phyloP scores from a whole-genome alignment of 208 protist genomes.

The Acanthamoeba royreba region DNA sequence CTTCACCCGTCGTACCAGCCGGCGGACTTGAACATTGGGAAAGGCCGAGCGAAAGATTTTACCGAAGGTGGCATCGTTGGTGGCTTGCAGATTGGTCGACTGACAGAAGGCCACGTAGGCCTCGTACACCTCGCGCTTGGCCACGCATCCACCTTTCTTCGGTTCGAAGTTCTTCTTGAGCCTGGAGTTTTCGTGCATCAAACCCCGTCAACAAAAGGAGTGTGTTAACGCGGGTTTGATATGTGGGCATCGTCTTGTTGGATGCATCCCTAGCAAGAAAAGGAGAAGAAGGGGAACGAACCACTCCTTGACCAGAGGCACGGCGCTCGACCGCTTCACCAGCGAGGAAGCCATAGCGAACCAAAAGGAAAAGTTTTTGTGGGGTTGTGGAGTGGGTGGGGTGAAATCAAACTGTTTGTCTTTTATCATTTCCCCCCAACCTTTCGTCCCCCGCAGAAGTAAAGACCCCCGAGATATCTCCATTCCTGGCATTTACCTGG shows the following conservation, averaged over 20 bases:
- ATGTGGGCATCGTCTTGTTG: neutral
- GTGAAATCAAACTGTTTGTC: no score
- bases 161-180: neutral
- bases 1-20: neutral
- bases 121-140: neutral
- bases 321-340: neutral
- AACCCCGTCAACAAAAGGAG: neutral
- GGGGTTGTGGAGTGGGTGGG: no score
- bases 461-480: no score
- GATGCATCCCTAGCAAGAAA: neutral
- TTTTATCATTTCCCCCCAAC: no score
- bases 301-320: neutral
- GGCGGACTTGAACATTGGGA: neutral
- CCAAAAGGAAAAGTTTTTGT: neutral
- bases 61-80: constrained; percentile 8
- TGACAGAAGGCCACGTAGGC: neutral
- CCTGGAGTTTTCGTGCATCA: neutral
- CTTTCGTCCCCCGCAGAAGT: no score
- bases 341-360: neutral
- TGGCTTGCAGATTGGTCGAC: neutral
- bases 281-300: neutral
- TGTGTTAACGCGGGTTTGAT: neutral
- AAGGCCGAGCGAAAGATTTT: neutral
- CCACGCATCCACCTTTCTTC: neutral
- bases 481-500: no score